These are phyloP conservation scores for Hyphodiscus sp. DNA, from an alignment of 2,329 filamentous ascomycete species.

Conservation along the genomic window DNA sequence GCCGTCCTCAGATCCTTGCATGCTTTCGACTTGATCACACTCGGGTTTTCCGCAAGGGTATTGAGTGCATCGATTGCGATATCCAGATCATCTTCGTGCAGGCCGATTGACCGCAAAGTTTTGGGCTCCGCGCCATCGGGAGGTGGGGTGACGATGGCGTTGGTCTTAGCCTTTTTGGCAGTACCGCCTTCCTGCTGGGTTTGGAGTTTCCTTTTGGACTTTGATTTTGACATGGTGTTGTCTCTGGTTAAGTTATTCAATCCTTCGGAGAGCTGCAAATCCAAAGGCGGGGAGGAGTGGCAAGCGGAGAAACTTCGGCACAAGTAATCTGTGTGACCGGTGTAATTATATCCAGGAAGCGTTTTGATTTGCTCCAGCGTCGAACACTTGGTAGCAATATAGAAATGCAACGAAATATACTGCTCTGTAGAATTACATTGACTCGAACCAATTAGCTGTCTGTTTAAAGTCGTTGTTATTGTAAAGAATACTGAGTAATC, in stretches of 20 bases:
- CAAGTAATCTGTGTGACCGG: no score
- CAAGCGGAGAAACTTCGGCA: neutral
- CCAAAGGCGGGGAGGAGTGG: neutral
- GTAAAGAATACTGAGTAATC: no score
- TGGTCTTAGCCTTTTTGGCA: slow-evolving; percentile 35
- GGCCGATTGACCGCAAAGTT: slow-evolving; percentile 47
- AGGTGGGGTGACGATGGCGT: slow-evolving; percentile 30
- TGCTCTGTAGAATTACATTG: no score
- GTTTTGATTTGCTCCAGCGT: no score
- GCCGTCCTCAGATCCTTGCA: slow-evolving; percentile 61
- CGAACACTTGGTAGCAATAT: no score
- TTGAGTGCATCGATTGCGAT: slow-evolving; percentile 59
- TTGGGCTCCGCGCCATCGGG: slow-evolving; percentile 38
- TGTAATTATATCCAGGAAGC: no score
- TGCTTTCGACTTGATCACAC: slow-evolving; percentile 59
- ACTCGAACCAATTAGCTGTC: no score
- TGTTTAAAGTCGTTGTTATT: no score
- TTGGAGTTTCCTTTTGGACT: slow-evolving; percentile 41
- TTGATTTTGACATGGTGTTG: slow-evolving; percentile 37
- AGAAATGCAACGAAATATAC: no score
- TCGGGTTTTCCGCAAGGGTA: slow-evolving; percentile 51
- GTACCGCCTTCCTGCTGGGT: slow-evolving; percentile 31
- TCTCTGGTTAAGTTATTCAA: neutral
- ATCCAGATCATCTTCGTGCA: slow-evolving; percentile 61
- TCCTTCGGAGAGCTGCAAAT: neutral